Evolutionary conservation across 345 rosid genomes (phyloP).

Genomic region (Capsella bursapastoris): DNA sequence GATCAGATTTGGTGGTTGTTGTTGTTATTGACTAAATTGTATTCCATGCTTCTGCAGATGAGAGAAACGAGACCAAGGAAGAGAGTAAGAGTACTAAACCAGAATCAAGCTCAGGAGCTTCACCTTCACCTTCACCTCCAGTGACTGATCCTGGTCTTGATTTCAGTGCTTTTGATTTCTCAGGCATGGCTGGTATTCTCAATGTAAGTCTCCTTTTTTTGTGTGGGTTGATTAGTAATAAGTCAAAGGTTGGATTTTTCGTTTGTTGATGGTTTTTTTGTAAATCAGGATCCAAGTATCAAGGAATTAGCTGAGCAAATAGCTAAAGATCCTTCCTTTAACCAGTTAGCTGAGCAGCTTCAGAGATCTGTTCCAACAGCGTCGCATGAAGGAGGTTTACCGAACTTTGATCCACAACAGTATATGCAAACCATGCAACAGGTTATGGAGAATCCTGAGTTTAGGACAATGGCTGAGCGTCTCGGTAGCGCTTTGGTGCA

Average conservation of each 20-base stretch:
- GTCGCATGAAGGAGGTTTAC: conserved; percentile 55
- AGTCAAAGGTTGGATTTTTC: not conserved
- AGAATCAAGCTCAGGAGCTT: conserved; percentile 46
- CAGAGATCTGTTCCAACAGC: conserved; percentile 73
- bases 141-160: conserved; percentile 47
- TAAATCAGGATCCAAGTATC: conserved; percentile 82
- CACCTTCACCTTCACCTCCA: conserved; percentile 50
- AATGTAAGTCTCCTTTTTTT: conserved; percentile 54
- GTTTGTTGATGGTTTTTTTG: not conserved
- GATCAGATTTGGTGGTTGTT: conserved; percentile 10
- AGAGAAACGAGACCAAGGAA: conserved; percentile 57
- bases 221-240: not conserved
- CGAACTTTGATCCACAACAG: conserved; percentile 78
- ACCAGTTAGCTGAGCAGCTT: conserved; percentile 97
- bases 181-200: conserved; percentile 80
- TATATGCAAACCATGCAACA: conserved; percentile 84
- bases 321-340: conserved; percentile 90
- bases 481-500: conserved; percentile 91
- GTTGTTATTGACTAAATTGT: not conserved
- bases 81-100: conserved; percentile 37
- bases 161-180: conserved; percentile 86
- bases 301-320: conserved; percentile 93
- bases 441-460: conserved; percentile 92
- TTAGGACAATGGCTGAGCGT: conserved; percentile 94
- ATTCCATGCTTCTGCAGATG: conserved; percentile 46